Evolutionary conservation across 192 early-diverging fungal genomes (phyloP).

Genomic region (Polychytrium aggregatum): DNA sequence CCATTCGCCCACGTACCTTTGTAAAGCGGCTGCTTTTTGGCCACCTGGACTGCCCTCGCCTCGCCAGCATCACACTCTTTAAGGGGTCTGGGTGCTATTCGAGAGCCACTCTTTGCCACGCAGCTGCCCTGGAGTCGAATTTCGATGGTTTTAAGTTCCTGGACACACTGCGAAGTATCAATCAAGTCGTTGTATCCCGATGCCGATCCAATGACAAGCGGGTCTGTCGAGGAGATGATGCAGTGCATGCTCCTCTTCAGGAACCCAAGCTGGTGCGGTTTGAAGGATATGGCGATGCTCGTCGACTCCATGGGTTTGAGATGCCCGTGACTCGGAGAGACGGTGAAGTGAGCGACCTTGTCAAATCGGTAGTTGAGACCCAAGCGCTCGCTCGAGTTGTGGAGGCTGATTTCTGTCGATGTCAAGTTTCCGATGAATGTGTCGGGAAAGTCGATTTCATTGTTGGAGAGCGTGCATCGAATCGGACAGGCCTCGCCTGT

Average conservation of each 20-base stretch:
- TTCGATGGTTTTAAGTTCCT: no score
- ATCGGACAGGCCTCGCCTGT: slow-evolving; percentile 24
- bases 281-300: slow-evolving; percentile 19
- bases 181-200: no score
- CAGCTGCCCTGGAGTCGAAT: no score
- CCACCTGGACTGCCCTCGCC: no score
- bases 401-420: slow-evolving; percentile 3
- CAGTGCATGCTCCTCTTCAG: slow-evolving; percentile 18
- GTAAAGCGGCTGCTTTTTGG: no score
- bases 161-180: no score
- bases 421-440: not conserved
- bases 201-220: no score
- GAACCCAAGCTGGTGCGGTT: slow-evolving; percentile 33
- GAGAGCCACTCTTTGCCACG: no score
- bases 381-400: slow-evolving; percentile 18
- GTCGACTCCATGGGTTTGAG: slow-evolving; percentile 10
- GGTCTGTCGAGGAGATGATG: slow-evolving; percentile 6
- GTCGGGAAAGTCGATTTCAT: slow-evolving; percentile 15
- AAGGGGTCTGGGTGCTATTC: no score
- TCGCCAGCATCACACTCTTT: no score
- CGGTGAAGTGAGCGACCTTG: slow-evolving; percentile 28
- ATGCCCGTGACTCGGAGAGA: slow-evolving; percentile 13
- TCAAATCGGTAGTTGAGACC: slow-evolving; percentile 17
- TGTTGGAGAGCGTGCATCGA: slow-evolving; percentile 6
- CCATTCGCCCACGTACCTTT: no score